These are phyloP conservation scores for Vavraia culicis DNA, from an alignment of 371 early-diverging fungal genomes.

Conservation along the genomic window DNA sequence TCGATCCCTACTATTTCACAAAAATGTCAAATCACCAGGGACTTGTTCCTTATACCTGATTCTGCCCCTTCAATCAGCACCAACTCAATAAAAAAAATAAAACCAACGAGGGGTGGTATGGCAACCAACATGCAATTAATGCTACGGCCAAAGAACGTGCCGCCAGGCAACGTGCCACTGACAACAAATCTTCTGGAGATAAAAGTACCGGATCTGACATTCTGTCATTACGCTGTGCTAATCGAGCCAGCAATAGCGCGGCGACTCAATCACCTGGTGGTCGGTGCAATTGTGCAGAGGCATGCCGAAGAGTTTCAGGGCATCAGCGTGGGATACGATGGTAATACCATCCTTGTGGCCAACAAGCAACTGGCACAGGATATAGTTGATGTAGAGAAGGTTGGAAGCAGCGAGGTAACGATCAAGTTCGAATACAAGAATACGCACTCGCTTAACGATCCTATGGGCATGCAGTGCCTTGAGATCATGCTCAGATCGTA, in stretches of 20 bases:
- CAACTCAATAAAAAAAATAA: too few relatives aligned
- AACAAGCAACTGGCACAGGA: slow-evolving; percentile 8
- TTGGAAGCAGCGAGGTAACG: not conserved
- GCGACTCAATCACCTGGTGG: not conserved
- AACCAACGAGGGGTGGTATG: too few relatives aligned
- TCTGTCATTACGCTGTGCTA: slow-evolving; percentile 16
- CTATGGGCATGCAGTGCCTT: slow-evolving; percentile 11
- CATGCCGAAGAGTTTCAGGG: slow-evolving; percentile 1
- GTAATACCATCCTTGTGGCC: slow-evolving; percentile 11
- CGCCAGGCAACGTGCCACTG: too few relatives aligned
- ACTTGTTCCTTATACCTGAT: too few relatives aligned
- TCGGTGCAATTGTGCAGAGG: not conserved
- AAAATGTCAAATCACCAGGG: too few relatives aligned
- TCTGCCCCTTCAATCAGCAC: too few relatives aligned
- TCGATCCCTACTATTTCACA: too few relatives aligned
- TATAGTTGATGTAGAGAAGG: slow-evolving; percentile 1
- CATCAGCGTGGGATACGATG: slow-evolving; percentile 19
- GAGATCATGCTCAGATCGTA: slow-evolving; percentile 11
- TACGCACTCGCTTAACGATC: not conserved
- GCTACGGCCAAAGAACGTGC: too few relatives aligned
- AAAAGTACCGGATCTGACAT: not conserved
- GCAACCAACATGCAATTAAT: too few relatives aligned
- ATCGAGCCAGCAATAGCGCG: slow-evolving; percentile 20
- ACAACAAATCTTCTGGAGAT: too few relatives aligned
- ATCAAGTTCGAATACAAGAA: not conserved